Conservation (phyloP, 176 grass and related monocot species). For the Triticum urartu region DNA sequence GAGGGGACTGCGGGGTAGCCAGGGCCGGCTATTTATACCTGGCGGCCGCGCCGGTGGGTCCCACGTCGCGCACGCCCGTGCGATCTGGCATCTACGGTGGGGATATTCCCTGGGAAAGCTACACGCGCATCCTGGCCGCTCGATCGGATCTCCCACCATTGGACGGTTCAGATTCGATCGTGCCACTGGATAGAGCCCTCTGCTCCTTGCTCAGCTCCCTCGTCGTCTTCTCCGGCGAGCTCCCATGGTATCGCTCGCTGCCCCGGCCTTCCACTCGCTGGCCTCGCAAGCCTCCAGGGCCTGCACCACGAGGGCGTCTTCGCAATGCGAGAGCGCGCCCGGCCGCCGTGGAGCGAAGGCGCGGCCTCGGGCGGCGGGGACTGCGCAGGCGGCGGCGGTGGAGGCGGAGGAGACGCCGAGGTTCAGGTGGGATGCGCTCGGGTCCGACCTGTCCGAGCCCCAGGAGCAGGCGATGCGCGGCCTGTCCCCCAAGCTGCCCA, state of each 20-base stretch:
- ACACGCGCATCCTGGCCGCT: neutral
- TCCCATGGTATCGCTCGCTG: slow-evolving; percentile 30
- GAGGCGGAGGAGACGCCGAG: slow-evolving; percentile 28
- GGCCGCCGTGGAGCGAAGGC: neutral
- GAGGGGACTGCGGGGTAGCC: neutral
- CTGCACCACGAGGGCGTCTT: neutral
- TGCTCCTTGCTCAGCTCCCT: neutral
- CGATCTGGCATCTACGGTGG: slow-evolving; percentile 34
- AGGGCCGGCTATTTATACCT: slow-evolving; percentile 21
- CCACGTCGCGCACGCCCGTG: neutral
- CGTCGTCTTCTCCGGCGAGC: slow-evolving; percentile 21
- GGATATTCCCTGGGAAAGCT: slow-evolving; percentile 18
- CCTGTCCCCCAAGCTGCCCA: slow-evolving; percentile 69
- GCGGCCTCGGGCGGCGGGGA: neutral
- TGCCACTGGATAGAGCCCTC: neutral
- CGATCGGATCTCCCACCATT: neutral
- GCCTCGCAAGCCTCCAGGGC: too few species aligned
- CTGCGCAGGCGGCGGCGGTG: neutral
- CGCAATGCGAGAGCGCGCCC: slow-evolving; percentile 10
- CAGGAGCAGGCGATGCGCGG: slow-evolving; percentile 48
- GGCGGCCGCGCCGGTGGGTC: neutral
- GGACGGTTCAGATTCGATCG: neutral
- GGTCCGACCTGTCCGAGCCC: slow-evolving; percentile 20
- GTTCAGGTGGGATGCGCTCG: slow-evolving; percentile 53
- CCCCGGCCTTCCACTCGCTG: neutral